Conservation (phyloP, 225 moss, liverwort and hornwort genomes). For the Physcomitrium patens region DNA sequence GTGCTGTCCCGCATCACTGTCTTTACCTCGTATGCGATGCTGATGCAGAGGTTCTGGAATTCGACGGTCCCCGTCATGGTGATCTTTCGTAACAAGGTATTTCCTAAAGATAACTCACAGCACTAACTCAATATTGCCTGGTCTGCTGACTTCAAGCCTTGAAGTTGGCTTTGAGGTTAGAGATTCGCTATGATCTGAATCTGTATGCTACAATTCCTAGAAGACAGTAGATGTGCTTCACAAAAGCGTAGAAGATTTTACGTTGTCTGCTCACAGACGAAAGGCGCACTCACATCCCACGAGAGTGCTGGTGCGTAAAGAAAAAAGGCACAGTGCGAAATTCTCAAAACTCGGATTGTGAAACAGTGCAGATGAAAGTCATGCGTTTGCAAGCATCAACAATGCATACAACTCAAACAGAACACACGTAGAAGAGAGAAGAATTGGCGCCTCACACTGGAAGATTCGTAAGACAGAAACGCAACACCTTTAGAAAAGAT, state of each 20-base stretch:
- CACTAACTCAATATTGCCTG: background rate
- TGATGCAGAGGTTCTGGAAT: slow-evolving; percentile 52
- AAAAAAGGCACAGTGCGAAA: background rate
- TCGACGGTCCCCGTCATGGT: slow-evolving; percentile 59
- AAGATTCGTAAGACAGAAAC: background rate
- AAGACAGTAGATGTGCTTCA: background rate
- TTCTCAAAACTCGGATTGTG: slow-evolving; percentile 8
- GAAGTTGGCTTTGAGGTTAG: background rate
- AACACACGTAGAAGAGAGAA: slow-evolving; percentile 22
- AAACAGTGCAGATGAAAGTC: slow-evolving; percentile 17
- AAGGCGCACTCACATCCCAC: background rate
- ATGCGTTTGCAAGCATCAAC: slow-evolving; percentile 25
- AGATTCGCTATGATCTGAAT: background rate
- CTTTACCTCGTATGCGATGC: slow-evolving; percentile 58
- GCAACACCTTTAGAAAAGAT: slow-evolving; percentile 16
- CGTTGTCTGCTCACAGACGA: background rate
- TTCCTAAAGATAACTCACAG: background rate
- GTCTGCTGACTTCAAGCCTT: slow-evolving; percentile 14
- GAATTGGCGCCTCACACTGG: slow-evolving; percentile 29
- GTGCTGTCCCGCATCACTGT: slow-evolving; percentile 52
- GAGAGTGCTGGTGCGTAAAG: slow-evolving; percentile 2
- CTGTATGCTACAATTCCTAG: slow-evolving; percentile 22
- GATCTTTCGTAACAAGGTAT: background rate
- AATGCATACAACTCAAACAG: slow-evolving; percentile 35
- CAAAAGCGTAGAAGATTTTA: background rate